Conservation (phyloP, 73 alveolate genomes). For the Effrenium voratum region DNA sequence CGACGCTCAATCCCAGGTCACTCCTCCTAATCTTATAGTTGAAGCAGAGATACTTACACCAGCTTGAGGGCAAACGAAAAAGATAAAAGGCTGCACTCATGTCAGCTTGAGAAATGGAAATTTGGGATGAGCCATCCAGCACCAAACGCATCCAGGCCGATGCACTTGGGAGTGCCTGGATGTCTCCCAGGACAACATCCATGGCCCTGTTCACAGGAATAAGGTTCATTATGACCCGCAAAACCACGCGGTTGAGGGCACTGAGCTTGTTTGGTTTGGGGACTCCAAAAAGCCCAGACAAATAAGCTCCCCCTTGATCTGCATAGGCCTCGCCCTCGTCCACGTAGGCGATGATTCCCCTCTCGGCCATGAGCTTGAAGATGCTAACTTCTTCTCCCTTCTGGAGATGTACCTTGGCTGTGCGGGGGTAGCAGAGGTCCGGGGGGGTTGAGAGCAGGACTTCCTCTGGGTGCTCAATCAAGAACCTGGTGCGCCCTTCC, state of each 20-base stretch:
- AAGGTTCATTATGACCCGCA: background rate
- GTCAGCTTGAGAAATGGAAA: background rate
- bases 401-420: background rate
- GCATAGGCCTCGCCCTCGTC: background rate
- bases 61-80: background rate
- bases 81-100: constrained; percentile 3
- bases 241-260: background rate
- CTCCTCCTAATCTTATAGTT: background rate
- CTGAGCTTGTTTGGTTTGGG: background rate
- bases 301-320: background rate
- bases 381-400: background rate
- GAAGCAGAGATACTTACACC: background rate
- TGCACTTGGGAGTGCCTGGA: background rate
- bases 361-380: background rate
- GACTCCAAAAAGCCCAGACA: constrained; percentile 21
- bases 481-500: background rate
- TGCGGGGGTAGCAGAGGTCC: background rate
- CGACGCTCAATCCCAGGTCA: background rate
- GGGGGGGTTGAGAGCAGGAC: background rate
- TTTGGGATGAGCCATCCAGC: background rate
- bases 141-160: background rate
- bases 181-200: background rate
- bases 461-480: background rate
- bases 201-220: background rate
- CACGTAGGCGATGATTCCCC: background rate